Evolutionary conservation across 495 filamentous ascomycete genomes (phyloP).

Genomic region (Penicillium dipodomyicola): DNA sequence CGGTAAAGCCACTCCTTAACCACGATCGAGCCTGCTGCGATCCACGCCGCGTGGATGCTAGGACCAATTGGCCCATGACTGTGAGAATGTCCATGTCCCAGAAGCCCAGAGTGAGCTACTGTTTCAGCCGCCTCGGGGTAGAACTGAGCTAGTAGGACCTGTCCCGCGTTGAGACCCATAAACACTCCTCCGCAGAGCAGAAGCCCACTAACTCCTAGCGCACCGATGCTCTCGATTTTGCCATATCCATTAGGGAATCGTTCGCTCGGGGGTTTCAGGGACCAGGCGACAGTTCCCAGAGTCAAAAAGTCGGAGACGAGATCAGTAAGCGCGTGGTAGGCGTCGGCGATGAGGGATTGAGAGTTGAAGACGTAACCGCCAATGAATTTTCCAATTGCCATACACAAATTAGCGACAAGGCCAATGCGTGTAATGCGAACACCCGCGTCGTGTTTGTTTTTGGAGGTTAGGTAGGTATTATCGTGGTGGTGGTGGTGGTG

Average conservation of each 20-base stretch:
- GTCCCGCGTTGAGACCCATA: conserved; percentile 78
- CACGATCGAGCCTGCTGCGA: conserved; percentile 85
- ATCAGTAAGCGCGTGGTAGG: conserved; percentile 91
- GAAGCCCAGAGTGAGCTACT: conserved; percentile 53
- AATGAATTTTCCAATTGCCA: conserved; percentile 89
- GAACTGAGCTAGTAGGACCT: conserved; percentile 75
- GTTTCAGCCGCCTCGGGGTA: conserved; percentile 69
- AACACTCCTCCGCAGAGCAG: conserved; percentile 83
- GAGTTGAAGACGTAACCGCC: conserved; percentile 94
- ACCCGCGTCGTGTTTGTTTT: conserved; percentile 87
- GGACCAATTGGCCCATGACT: conserved; percentile 65
- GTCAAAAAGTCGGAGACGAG: conserved; percentile 93
- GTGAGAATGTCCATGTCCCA: conserved; percentile 59
- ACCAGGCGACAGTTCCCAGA: conserved; percentile 88
- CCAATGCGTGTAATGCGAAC: conserved; percentile 94
- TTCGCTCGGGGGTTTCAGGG: conserved; percentile 74
- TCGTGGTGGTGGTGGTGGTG: conserved; percentile 75
- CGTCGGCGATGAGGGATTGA: conserved; percentile 89
- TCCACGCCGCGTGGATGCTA: conserved; percentile 89
- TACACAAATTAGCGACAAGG: conserved; percentile 84
- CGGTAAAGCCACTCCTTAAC: conserved; percentile 97
- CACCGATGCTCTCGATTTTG: conserved; percentile 94
- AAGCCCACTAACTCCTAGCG: conserved; percentile 86
- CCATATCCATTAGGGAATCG: conserved; percentile 89
- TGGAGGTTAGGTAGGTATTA: conserved; percentile 84